These are phyloP conservation scores for Verticillium albo-atrum DNA, from an alignment of 2,329 filamentous ascomycete genomes.

Conservation along the genomic window DNA sequence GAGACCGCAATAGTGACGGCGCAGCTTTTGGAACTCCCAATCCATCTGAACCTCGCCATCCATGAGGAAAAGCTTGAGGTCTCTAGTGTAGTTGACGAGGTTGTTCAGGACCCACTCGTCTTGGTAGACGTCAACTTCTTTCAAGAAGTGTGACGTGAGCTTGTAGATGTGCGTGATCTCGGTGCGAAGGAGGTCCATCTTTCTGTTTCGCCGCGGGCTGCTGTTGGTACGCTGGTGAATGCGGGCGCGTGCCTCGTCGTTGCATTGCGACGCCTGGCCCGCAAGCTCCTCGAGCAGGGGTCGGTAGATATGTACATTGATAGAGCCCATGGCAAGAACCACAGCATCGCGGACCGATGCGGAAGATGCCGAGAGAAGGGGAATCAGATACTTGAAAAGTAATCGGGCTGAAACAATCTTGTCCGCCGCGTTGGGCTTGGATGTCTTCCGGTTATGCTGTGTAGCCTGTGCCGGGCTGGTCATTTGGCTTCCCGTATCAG, in stretches of 20 bases:
- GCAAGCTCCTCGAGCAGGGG: conserved; percentile 87
- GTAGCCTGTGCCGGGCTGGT: conserved; percentile 51
- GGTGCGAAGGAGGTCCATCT: conserved; percentile 81
- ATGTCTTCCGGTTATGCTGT: conserved; percentile 82
- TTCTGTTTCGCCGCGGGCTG: conserved; percentile 73
- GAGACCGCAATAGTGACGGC: conserved; percentile 89
- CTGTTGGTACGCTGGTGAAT: conserved; percentile 85
- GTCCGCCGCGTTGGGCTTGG: conserved; percentile 59
- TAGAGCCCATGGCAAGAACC: conserved; percentile 86
- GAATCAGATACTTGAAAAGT: conserved; percentile 88
- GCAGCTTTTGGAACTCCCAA: conserved; percentile 86
- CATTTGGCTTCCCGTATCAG: conserved; percentile 68
- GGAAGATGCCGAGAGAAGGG: conserved; percentile 75
- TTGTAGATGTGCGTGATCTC: conserved; percentile 97
- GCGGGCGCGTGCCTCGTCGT: conserved; percentile 80
- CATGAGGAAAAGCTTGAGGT: conserved; percentile 90
- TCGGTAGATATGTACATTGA: conserved; percentile 90
- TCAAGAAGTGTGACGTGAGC: conserved; percentile 84
- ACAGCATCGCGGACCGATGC: conserved; percentile 83
- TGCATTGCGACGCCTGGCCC: conserved; percentile 78
- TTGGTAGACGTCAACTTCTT: conserved; percentile 70
- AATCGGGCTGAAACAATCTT: conserved; percentile 85
- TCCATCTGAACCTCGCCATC: conserved; percentile 93
- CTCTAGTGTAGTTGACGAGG: conserved; percentile 83
- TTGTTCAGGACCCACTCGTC: conserved; percentile 91